A percentile compares a stretch with the other conserved stretches of the same genome.
Evolutionary conservation across 2,329 filamentous ascomycete species (phyloP).

Genomic region (Epichloe hybrida): DNA sequence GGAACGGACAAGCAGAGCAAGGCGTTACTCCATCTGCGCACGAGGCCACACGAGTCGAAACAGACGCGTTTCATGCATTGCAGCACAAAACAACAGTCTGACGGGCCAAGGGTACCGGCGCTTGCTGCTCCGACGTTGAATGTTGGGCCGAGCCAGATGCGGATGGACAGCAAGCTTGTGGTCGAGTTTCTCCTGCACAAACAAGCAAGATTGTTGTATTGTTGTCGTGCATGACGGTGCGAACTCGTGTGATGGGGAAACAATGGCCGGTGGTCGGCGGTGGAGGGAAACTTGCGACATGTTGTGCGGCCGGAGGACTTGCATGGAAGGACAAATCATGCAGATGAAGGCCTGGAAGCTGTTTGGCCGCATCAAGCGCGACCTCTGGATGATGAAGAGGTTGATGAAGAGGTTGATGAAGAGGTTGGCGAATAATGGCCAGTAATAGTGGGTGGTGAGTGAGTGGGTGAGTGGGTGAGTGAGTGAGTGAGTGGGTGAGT

Average conservation of each 20-base stretch:
- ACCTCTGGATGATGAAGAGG: too few species aligned
- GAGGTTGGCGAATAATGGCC: too few species aligned
- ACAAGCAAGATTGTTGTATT: background rate
- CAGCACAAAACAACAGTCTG: background rate
- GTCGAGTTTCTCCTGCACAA: background rate
- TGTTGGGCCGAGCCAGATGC: background rate
- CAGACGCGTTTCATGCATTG: background rate
- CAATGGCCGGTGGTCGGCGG: background rate
- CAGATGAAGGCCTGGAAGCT: background rate
- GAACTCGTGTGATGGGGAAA: background rate
- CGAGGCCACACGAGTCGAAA: background rate
- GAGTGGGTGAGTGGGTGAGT: too few species aligned
- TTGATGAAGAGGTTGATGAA: too few species aligned
- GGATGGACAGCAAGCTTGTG: background rate
- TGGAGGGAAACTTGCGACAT: background rate
- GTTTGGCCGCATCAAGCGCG: background rate
- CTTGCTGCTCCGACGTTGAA: constrained; percentile 1
- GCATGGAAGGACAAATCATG: background rate
- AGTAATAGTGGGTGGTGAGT: too few species aligned
- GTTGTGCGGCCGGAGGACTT: too few species aligned
- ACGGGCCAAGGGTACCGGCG: background rate
- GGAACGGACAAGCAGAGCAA: too few species aligned
- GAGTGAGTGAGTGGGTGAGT: background rate
- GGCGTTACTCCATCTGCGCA: background rate
- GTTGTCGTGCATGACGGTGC: background rate